phyloP scores from a whole-genome alignment of 768 basidiomycete genomes.

The Sarcodon aspratus region DNA sequence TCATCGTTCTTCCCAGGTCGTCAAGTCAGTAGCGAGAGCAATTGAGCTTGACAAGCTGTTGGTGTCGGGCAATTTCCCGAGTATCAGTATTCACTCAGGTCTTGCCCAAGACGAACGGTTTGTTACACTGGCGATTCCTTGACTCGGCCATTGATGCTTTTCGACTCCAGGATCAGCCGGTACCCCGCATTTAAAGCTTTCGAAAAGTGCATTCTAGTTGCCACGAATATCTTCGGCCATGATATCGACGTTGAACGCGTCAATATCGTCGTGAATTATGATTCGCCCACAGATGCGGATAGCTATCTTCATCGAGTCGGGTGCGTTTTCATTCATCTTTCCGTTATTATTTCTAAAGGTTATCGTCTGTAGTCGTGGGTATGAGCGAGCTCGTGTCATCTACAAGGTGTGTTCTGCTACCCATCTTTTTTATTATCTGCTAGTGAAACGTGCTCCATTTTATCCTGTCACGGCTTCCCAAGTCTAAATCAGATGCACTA shows the following conservation, averaged over 20 bases:
- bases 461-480: slow-evolving; percentile 84
- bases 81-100: slow-evolving; percentile 94
- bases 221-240: slow-evolving; percentile 98
- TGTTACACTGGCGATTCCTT: slow-evolving; percentile 2
- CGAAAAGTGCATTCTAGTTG: slow-evolving; percentile 98
- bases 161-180: slow-evolving; percentile 61
- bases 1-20: slow-evolving; percentile 50
- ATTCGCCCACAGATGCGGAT: slow-evolving; percentile 94
- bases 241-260: slow-evolving; percentile 99
- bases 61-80: slow-evolving; percentile 96
- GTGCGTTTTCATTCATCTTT: slow-evolving; percentile 27
- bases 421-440: background rate
- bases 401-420: slow-evolving; percentile 63
- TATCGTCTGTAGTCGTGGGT: slow-evolving; percentile 67
- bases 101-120: slow-evolving; percentile 95
- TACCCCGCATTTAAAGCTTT: slow-evolving; percentile 99
- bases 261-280: slow-evolving; percentile 99
- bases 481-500: slow-evolving; percentile 79
- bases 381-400: slow-evolving; percentile 91
- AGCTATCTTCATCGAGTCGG: slow-evolving; percentile 98
- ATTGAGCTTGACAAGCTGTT: slow-evolving; percentile 94
- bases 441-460: slow-evolving; percentile 42
- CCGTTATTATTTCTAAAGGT: background rate
- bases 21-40: slow-evolving; percentile 95
- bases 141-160: background rate